Evolutionary conservation across 2,329 filamentous ascomycete genomes (phyloP).

Genomic region (Colletotrichum chlorophyti): DNA sequence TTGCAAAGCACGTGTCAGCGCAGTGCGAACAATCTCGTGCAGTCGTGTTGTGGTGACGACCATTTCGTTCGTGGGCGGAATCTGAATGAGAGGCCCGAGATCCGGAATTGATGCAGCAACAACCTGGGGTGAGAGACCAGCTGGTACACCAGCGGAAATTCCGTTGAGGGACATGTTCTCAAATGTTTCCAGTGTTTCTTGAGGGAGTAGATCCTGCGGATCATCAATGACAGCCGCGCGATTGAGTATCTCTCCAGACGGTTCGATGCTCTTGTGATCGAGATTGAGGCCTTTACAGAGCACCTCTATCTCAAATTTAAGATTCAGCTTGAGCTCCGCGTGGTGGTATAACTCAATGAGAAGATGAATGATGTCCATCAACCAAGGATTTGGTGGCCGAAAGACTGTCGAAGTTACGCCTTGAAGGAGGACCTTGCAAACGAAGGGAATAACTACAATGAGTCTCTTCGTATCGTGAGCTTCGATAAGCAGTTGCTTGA

Average conservation of each 20-base stretch:
- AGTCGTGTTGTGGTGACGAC: constrained; percentile 74
- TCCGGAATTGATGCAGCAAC: constrained; percentile 85
- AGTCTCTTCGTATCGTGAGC: constrained; percentile 92
- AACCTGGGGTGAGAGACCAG: constrained; percentile 77
- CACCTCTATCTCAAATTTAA: constrained; percentile 98
- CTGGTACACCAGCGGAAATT: constrained; percentile 71
- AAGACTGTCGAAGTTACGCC: constrained; percentile 88
- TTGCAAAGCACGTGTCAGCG: constrained; percentile 87
- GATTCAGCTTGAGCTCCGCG: constrained; percentile 91
- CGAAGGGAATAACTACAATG: constrained; percentile 93
- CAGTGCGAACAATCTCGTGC: constrained; percentile 80
- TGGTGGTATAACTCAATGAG: constrained; percentile 94
- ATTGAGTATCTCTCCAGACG: constrained; percentile 84
- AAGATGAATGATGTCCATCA: constrained; percentile 93
- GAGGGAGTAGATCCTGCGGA: constrained; percentile 62
- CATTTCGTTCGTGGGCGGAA: constrained; percentile 83
- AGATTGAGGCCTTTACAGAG: constrained; percentile 90
- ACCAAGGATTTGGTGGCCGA: constrained; percentile 93
- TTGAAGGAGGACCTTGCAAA: constrained; percentile 92
- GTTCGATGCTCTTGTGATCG: constrained; percentile 91
- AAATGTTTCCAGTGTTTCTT: constrained; percentile 79
- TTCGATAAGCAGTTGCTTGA: constrained; percentile 93
- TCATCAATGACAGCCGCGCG: constrained; percentile 72
- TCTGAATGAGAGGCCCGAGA: constrained; percentile 77
- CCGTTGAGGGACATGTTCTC: constrained; percentile 82